These are phyloP conservation scores for Trichoderma guizhouense DNA, from an alignment of 2,329 filamentous ascomycete species.

Conservation along the genomic window DNA sequence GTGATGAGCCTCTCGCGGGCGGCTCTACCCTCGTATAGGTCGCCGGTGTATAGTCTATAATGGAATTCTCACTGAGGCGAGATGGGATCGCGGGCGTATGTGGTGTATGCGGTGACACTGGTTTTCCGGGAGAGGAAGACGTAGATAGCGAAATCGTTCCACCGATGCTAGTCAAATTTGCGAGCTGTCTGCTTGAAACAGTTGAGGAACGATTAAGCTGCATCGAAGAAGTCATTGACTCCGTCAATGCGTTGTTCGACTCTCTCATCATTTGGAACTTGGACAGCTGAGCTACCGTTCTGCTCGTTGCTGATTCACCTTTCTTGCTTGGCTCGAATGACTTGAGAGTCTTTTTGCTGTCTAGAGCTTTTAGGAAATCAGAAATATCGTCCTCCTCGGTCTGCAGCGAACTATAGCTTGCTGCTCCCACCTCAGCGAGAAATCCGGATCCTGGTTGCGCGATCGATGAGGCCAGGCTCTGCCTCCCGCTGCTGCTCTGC, in stretches of 20 bases:
- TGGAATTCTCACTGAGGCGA: constrained; percentile 85
- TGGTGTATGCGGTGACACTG: constrained; percentile 83
- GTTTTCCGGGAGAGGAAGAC: constrained; percentile 86
- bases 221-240: constrained; percentile 88
- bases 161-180: constrained; percentile 61
- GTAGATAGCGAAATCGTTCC: constrained; percentile 76
- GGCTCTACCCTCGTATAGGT: constrained; percentile 30
- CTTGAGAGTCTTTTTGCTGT: constrained; percentile 80
- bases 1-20: constrained; percentile 27
- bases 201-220: constrained; percentile 79
- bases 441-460: constrained; percentile 75
- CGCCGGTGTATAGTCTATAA: constrained; percentile 41
- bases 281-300: constrained; percentile 73
- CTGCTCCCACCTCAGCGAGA: constrained; percentile 65
- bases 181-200: constrained; percentile 61
- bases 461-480: constrained; percentile 67
- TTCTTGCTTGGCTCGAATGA: constrained; percentile 69
- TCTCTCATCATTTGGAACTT: constrained; percentile 88
- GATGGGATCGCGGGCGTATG: constrained; percentile 93
- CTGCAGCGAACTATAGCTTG: constrained; percentile 64
- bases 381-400: constrained; percentile 90
- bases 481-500: constrained; percentile 75
- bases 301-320: constrained; percentile 67
- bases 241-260: constrained; percentile 81
- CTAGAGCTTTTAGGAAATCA: constrained; percentile 85